Conservation (phyloP, 2,329 filamentous ascomycete genomes). For the Monilinia polystroma region DNA sequence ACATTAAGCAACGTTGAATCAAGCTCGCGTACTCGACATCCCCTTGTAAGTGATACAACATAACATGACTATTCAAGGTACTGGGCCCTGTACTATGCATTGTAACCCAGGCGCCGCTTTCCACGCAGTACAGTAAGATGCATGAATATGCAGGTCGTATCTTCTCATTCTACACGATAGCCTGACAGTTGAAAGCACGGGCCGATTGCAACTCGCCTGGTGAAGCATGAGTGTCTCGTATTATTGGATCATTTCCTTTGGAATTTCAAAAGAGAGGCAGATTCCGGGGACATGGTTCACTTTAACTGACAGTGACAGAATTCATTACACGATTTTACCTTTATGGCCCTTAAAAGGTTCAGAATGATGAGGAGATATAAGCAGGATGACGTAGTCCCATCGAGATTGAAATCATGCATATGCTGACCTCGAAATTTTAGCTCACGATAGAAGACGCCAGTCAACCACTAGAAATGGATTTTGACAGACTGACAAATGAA, state of each 20-base stretch:
- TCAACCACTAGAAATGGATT: background rate
- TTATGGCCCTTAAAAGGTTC: background rate
- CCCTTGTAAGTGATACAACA: conserved; percentile 3
- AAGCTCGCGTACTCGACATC: background rate
- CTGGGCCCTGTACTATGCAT: conserved; percentile 1
- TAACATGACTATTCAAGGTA: conserved; percentile 13
- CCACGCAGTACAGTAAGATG: conserved; percentile 19
- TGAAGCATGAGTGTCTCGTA: conserved; percentile 12
- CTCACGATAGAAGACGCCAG: background rate
- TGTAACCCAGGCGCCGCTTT: background rate
- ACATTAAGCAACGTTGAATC: conserved; percentile 15
- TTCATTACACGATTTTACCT: background rate
- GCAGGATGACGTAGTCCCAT: background rate
- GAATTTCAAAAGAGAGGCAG: background rate
- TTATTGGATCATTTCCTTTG: background rate
- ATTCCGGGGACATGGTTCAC: background rate
- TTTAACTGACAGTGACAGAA: conserved; percentile 4
- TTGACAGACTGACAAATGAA: background rate
- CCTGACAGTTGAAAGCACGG: conserved; percentile 9
- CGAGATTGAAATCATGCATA: background rate
- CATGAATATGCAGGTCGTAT: conserved; percentile 17
- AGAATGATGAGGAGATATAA: background rate
- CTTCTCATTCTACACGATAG: conserved; percentile 14
- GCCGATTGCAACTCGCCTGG: conserved; percentile 15
- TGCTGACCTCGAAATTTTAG: background rate